phyloP scores from a whole-genome alignment of 805 yeast species.

The Lipomyces sp. region DNA sequence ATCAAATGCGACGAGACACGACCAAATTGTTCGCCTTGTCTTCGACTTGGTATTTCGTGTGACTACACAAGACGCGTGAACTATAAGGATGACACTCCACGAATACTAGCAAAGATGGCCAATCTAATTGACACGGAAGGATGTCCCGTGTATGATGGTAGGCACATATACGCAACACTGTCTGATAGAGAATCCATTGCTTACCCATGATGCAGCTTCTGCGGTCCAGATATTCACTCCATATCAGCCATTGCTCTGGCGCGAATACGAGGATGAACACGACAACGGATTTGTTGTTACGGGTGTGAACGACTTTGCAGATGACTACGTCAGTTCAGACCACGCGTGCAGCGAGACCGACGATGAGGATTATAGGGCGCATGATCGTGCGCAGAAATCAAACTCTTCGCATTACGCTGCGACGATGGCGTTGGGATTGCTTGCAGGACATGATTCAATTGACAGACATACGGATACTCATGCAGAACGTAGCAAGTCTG shows the following conservation, averaged over 20 bases:
- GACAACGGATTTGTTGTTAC: conserved; percentile 20
- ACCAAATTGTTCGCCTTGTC: conserved; percentile 24
- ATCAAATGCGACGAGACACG: conserved; percentile 26
- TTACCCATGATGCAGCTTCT: not conserved
- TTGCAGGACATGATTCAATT: too few relatives aligned
- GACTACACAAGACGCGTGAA: conserved; percentile 22
- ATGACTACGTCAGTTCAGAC: not conserved
- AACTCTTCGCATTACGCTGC: too few relatives aligned
- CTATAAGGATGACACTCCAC: conserved; percentile 26
- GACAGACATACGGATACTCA: too few relatives aligned
- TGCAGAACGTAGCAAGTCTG: too few relatives aligned
- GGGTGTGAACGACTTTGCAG: conserved; percentile 4
- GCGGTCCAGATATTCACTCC: conserved; percentile 17
- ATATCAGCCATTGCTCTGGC: conserved; percentile 9
- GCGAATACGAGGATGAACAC: conserved; percentile 16
- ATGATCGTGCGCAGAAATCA: not conserved
- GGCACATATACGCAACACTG: not conserved
- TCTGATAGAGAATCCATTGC: not conserved
- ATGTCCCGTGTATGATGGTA: conserved; percentile 26
- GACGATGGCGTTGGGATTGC: too few relatives aligned
- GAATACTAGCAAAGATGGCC: conserved; percentile 21
- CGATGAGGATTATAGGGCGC: not conserved
- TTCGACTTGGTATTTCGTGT: conserved; percentile 16
- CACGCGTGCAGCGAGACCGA: not conserved
- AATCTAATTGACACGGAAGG: conserved; percentile 13